Base-by-base conservation (phyloP, 495 filamentous ascomycete genomes). In the Penicillium parvum region DNA sequence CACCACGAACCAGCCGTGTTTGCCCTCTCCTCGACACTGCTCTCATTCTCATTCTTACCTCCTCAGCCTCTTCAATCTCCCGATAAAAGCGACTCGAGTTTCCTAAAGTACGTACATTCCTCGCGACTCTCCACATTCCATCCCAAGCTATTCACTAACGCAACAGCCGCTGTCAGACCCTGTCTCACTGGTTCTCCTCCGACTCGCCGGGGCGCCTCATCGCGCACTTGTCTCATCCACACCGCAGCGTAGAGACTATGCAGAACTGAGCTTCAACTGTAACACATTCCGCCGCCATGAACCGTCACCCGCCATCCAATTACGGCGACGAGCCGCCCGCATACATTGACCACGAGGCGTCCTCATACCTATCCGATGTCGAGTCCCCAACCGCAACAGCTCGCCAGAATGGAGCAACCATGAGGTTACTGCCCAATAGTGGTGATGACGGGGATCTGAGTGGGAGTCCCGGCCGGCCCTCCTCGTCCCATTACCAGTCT, bases 351-450 rank as follows among this genome's bases (percentile, higher is more conserved):
- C 55, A 60, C 18, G 63, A 68, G 30, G 39, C 52, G 4, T 33
- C 47, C n/a, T 63, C 60, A 8, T 66, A 57, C 22, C 52, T 67
- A 12, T 56, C 58, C 5, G 63, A 69, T 7, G 35, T 50, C 12
- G 62, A 67, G 10, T 62, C 64, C 9, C 58, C 60, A 27, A 37
- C 35, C 12, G 45, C 49, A 12, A 27, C 52, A 5, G 36, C 58
- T 3, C 58, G 59, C 20, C 59, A 51, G 4, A 54, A 57, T 61
- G 76, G 72, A 27, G 61, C 75, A 11, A 77, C 79, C 0, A 81
- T 84, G 80, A 74, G 81, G 11, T 60, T 85, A 53, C 55, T 85
- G 41, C 78, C 78, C 5, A 71, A 72, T n/a, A 70, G 63, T 19
- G 68, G 77, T 21, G 71, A 76, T 7, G 55, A 65, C 39, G 39